These are phyloP conservation scores for Protostelium mycophagum DNA, from an alignment of 78 protist species.

Conservation along the genomic window DNA sequence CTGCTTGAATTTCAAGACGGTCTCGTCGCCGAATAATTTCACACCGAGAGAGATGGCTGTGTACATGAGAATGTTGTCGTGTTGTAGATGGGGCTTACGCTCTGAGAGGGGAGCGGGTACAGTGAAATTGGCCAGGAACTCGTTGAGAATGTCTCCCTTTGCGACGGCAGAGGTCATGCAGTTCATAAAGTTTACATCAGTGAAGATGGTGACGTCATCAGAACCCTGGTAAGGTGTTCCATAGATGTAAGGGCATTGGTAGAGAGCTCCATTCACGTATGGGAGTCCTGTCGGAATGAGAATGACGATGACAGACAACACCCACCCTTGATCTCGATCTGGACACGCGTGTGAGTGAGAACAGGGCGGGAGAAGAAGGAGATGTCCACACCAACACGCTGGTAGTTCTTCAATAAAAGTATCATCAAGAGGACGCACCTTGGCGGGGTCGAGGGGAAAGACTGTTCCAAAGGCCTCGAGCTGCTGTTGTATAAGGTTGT, in stretches of 20 bases:
- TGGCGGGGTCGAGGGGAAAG: not conserved
- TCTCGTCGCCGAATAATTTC: not conserved
- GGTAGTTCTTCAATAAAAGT: no score
- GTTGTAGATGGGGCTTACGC: no score
- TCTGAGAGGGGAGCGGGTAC: not conserved
- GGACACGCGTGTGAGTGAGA: not conserved
- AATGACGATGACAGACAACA: no score
- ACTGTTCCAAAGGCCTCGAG: not conserved
- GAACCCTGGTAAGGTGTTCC: not conserved
- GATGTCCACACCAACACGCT: not conserved
- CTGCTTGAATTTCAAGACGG: not conserved
- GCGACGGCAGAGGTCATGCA: not conserved
- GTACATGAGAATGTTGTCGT: no score
- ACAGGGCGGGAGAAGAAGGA: not conserved
- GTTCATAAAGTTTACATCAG: not conserved
- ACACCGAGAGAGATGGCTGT: not conserved
- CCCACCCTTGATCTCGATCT: not conserved
- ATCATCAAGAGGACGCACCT: no score
- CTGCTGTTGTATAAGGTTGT: not conserved
- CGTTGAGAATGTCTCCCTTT: not conserved
- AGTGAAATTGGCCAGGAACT: not conserved
- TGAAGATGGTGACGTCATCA: not conserved
- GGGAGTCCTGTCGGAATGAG: no score
- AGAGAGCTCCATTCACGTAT: not conserved
- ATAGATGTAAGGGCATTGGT: not conserved